phyloP scores from a whole-genome alignment of 495 filamentous ascomycete genomes.

The Penicillium atrosanguineum region DNA sequence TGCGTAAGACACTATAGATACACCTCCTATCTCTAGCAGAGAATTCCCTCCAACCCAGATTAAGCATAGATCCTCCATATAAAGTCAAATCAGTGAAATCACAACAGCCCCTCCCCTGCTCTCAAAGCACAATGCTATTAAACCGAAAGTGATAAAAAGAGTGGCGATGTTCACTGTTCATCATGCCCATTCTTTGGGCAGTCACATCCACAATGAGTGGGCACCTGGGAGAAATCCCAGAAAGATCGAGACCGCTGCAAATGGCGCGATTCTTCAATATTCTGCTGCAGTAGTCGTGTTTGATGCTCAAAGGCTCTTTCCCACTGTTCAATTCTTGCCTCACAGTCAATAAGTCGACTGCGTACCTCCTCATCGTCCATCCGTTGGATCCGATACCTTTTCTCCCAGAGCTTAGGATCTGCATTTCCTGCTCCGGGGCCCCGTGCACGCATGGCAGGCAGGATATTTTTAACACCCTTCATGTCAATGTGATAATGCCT shows the following conservation, averaged over 20 bases:
- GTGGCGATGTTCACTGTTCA: not conserved
- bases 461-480: conserved; percentile 1
- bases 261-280: conserved; percentile 17
- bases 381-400: conserved; percentile 14
- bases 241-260: conserved; percentile 5
- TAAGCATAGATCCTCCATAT: not conserved
- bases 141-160: not conserved
- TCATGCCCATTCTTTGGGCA: not conserved
- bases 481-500: conserved; percentile 5
- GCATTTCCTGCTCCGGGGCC: conserved; percentile 6
- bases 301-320: conserved; percentile 23
- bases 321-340: conserved; percentile 26
- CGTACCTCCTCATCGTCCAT: conserved; percentile 30
- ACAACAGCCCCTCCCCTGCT: not conserved
- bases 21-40: not conserved
- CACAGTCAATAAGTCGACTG: conserved; percentile 31
- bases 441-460: conserved; percentile 2
- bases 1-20: not conserved
- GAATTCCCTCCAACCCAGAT: not conserved
- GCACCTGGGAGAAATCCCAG: conserved; percentile 5
- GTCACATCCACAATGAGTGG: conserved; percentile 4
- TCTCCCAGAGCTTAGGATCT: conserved; percentile 7
- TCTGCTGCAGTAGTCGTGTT: conserved; percentile 23
- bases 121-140: not conserved
- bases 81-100: not conserved